A percentile compares a stretch with the other conserved stretches of the same genome.
These are phyloP conservation scores for Serendipita sp. DNA, from an alignment of 768 basidiomycete species.

Conservation along the genomic window DNA sequence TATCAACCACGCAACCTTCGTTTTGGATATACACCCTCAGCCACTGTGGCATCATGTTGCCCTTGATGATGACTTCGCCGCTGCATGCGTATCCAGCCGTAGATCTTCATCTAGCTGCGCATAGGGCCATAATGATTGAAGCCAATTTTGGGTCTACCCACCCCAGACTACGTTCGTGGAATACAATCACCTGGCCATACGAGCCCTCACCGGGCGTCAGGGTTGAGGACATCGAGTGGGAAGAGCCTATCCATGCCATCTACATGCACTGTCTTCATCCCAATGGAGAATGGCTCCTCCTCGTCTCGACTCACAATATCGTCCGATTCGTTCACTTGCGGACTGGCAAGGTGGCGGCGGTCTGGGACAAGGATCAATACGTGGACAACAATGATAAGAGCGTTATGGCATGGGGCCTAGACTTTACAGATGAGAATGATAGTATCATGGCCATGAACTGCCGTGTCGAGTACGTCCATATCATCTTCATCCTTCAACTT, in stretches of 20 bases:
- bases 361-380: not conserved
- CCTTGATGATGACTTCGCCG: not conserved
- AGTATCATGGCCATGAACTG: not conserved
- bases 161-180: not conserved
- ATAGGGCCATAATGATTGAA: not conserved
- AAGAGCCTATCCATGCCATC: not conserved
- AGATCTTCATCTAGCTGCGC: not conserved
- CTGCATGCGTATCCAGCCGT: not conserved
- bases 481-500: not conserved
- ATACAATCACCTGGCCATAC: not conserved
- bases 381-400: not conserved
- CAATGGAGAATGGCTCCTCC: not conserved
- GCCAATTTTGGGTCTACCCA: not conserved
- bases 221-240: not conserved
- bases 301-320: not conserved
- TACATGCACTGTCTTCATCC: not conserved
- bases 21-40: not conserved
- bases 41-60: not conserved
- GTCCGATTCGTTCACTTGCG: not conserved
- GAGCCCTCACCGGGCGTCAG: not conserved
- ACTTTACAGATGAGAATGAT: not conserved
- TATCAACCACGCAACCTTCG: not conserved
- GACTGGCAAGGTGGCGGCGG: not conserved
- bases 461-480: not conserved
- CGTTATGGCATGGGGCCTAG: not conserved